These are phyloP conservation scores for Anthracocystis setariae DNA, from an alignment of 1,284 basidiomycete species.

Conservation along the genomic window DNA sequence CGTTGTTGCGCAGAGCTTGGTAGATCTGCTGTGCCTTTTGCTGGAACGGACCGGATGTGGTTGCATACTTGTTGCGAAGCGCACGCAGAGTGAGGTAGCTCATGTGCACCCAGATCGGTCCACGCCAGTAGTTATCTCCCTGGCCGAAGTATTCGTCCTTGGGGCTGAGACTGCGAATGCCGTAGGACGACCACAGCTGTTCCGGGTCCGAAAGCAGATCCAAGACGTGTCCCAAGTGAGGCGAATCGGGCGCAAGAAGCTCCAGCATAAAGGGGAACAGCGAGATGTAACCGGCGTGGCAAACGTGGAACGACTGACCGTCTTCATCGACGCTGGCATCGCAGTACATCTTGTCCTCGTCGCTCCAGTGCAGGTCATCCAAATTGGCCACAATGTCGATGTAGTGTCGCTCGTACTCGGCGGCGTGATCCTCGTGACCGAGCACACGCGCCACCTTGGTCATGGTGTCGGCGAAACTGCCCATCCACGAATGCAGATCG, in stretches of 20 bases:
- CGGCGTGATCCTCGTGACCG: conserved; percentile 81
- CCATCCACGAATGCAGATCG: conserved; percentile 94
- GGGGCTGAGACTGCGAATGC: conserved; percentile 84
- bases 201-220: conserved; percentile 81
- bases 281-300: conserved; percentile 90
- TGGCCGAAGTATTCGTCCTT: conserved; percentile 86
- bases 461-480: conserved; percentile 72
- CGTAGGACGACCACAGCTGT: conserved; percentile 89
- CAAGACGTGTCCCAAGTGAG: conserved; percentile 80
- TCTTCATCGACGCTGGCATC: conserved; percentile 85
- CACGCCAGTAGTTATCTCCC: conserved; percentile 95
- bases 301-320: conserved; percentile 87
- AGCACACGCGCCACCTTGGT: conserved; percentile 68
- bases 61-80: conserved; percentile 81
- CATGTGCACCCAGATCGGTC: conserved; percentile 95
- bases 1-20: conserved; percentile 78
- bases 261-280: conserved; percentile 87
- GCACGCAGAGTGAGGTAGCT: conserved; percentile 86
- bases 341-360: conserved; percentile 89
- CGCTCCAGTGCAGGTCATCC: conserved; percentile 92
- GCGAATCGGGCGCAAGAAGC: conserved; percentile 76
- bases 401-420: conserved; percentile 80
- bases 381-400: conserved; percentile 83
- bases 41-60: conserved; percentile 82
- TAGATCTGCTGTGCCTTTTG: conserved; percentile 81